A percentile compares a stretch with the other conserved stretches of the same genome.
Evolutionary conservation across 345 rosid genomes (phyloP).

Genomic region (Eucalyptus regnans): DNA sequence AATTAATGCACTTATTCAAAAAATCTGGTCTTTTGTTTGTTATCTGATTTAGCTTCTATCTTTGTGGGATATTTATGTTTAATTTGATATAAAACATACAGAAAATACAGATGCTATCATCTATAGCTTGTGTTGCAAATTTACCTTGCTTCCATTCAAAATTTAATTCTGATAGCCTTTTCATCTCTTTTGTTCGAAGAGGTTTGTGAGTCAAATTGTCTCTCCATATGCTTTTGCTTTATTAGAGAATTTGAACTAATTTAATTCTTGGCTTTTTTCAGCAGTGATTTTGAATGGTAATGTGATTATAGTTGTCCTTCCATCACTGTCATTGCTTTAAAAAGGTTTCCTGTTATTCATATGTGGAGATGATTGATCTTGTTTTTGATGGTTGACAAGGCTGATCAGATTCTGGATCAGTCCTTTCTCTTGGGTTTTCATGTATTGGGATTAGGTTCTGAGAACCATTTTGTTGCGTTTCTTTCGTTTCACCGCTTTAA

Average conservation of each 20-base stretch:
- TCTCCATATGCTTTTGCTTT: neutral
- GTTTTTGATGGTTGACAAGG: neutral
- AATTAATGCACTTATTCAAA: neutral
- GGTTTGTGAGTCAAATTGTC: neutral
- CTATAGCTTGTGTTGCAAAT: neutral
- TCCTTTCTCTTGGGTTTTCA: constrained; percentile 77
- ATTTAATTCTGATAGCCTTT: neutral
- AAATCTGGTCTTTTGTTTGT: neutral
- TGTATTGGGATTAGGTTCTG: neutral
- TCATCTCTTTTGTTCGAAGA: neutral
- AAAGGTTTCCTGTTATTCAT: neutral
- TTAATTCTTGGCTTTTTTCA: neutral
- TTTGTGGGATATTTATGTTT: neutral
- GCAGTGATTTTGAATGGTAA: neutral
- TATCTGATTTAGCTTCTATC: neutral
- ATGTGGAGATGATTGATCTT: neutral
- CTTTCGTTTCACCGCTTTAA: neutral
- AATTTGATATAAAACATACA: neutral
- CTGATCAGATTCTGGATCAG: constrained; percentile 45
- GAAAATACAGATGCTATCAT: neutral
- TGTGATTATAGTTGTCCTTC: neutral
- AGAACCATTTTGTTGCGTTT: neutral
- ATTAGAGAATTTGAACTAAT: neutral
- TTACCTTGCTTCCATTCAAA: neutral
- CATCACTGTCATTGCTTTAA: neutral